Evolutionary conservation across 306 rosid genomes (phyloP).

Genomic region (Sphenostylis stenocarpa): DNA sequence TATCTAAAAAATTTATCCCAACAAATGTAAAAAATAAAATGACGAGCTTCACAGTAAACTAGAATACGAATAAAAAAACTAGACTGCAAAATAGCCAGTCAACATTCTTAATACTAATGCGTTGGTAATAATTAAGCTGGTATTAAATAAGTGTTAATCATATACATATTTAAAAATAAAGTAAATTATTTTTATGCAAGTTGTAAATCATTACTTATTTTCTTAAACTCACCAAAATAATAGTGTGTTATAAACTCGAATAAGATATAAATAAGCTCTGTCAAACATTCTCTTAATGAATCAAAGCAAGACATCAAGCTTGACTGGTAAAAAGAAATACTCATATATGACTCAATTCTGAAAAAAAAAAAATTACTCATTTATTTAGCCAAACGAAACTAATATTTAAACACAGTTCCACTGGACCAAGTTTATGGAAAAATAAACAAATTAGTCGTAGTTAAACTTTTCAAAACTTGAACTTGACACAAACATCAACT

Average conservation of each 20-base stretch:
- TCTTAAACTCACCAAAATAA: not conserved
- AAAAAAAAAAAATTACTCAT: not conserved
- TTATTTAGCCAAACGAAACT: not conserved
- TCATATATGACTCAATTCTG: not conserved
- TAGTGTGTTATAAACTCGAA: not conserved
- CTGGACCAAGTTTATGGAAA: no score
- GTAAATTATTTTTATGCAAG: not conserved
- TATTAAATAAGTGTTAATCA: not conserved
- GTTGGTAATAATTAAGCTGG: not conserved
- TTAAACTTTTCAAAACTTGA: not conserved
- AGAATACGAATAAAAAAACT: not conserved
- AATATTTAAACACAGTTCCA: no score
- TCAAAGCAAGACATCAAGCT: not conserved
- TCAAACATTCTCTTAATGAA: not conserved
- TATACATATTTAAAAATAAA: not conserved
- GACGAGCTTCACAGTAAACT: not conserved
- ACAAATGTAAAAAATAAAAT: not conserved
- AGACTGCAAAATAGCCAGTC: conserved; percentile 3
- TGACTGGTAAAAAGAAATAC: not conserved
- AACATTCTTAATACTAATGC: not conserved
- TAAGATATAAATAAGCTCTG: not conserved
- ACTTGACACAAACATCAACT: not conserved
- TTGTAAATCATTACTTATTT: not conserved
- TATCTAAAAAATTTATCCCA: not conserved
- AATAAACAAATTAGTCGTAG: no score